phyloP scores from a whole-genome alignment of 345 rosid species.

The Citrus reticulata region DNA sequence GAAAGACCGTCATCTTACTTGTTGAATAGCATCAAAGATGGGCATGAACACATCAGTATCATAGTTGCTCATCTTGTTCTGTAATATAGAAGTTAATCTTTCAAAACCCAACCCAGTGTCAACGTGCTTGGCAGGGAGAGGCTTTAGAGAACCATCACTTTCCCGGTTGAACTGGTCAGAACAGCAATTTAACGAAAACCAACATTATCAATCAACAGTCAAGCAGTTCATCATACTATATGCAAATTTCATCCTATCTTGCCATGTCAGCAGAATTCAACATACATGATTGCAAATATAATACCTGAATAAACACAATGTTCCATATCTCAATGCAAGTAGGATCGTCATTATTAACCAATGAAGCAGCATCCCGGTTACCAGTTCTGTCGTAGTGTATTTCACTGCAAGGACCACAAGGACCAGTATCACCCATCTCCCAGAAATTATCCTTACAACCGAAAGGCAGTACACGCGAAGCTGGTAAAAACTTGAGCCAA shows the following conservation, averaged over 20 bases:
- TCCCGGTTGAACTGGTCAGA: slow-evolving; percentile 79
- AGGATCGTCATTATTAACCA: slow-evolving; percentile 94
- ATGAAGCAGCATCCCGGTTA: slow-evolving; percentile 70
- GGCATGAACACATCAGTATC: slow-evolving; percentile 97
- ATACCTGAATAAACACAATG: slow-evolving; percentile 95
- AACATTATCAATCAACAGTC: not conserved
- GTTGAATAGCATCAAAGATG: slow-evolving; percentile 81
- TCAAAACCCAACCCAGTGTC: slow-evolving; percentile 99
- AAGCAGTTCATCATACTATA: not conserved
- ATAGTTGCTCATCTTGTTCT: slow-evolving; percentile 97
- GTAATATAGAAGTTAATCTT: slow-evolving; percentile 87
- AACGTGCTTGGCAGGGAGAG: slow-evolving; percentile 96
- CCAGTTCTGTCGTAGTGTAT: slow-evolving; percentile 93
- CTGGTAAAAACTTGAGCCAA: slow-evolving; percentile 82
- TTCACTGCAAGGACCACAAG: slow-evolving; percentile 98
- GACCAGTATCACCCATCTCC: slow-evolving; percentile 99
- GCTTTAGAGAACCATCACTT: slow-evolving; percentile 75
- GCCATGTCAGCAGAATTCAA: not conserved
- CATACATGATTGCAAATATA: not conserved
- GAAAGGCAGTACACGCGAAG: slow-evolving; percentile 76
- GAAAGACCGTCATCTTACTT: slow-evolving; percentile 35
- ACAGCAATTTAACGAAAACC: slow-evolving; percentile 8
- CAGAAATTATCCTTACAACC: slow-evolving; percentile 99
- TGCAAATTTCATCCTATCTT: not conserved
- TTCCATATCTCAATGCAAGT: slow-evolving; percentile 99